phyloP scores from a whole-genome alignment of 352 stramenopile genomes.

The Globisporangium splendens region DNA sequence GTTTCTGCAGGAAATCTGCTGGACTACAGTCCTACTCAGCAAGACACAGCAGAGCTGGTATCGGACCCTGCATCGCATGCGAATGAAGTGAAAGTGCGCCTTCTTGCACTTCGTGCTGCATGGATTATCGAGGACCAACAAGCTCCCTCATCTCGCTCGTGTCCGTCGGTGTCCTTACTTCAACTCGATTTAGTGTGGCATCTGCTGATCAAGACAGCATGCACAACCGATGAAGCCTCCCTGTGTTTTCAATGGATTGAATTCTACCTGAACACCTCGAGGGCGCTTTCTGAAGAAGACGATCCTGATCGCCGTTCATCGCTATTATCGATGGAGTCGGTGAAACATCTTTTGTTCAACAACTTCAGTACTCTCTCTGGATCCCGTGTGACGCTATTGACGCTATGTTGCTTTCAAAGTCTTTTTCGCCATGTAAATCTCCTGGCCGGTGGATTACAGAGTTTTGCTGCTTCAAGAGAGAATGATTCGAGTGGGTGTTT shows the following conservation, averaged over 20 bases:
- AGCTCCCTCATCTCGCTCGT: background rate
- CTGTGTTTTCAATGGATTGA: conserved; percentile 79
- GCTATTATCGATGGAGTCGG: conserved; percentile 25
- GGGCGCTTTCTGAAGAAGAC: conserved; percentile 1
- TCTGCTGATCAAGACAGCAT: conserved; percentile 31
- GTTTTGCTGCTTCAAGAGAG: conserved; percentile 13
- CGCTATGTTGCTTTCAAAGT: conserved; percentile 63
- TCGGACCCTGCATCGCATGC: conserved; percentile 21
- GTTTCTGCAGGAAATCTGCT: background rate
- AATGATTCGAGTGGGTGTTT: conserved; percentile 1
- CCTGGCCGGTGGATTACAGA: conserved; percentile 29
- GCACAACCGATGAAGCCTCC: conserved; percentile 39
- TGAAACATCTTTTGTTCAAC: conserved; percentile 28
- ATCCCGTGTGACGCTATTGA: conserved; percentile 35
- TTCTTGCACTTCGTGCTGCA: conserved; percentile 55
- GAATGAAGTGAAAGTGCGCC: conserved; percentile 32
- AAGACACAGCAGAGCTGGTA: conserved; percentile 9
- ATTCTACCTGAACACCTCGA: conserved; percentile 44
- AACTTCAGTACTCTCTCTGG: conserved; percentile 42
- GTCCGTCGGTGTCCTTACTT: conserved; percentile 13
- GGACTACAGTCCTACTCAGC: background rate
- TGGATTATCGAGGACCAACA: conserved; percentile 39
- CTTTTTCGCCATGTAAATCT: conserved; percentile 68
- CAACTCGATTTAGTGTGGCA: conserved; percentile 46
- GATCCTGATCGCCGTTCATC: background rate